A percentile compares a stretch with the other conserved stretches of the same genome.
Evolutionary conservation across 1,284 basidiomycete species (phyloP).

Genomic region (Schizophyllum commune): DNA sequence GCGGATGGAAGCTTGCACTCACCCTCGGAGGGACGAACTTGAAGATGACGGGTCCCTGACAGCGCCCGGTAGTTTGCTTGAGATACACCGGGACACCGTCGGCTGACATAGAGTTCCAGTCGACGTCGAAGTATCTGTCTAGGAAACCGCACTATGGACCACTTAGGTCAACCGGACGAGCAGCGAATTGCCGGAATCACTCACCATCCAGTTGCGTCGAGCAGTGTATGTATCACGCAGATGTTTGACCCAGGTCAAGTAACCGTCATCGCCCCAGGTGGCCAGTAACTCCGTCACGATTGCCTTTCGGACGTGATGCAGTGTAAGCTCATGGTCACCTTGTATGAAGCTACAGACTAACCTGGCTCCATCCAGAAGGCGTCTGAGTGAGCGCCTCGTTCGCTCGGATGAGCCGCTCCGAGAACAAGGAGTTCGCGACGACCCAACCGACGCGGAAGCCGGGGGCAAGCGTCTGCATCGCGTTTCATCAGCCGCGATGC

Average conservation of each 20-base stretch:
- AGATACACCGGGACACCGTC: neutral
- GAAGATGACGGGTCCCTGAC: neutral
- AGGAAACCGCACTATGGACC: neutral
- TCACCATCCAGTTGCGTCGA: neutral
- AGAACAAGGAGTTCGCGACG: slow-evolving; percentile 62
- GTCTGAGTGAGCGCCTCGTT: slow-evolving; percentile 66
- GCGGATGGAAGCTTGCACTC: neutral
- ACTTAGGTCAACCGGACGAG: neutral
- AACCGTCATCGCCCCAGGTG: slow-evolving; percentile 66
- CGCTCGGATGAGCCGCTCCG: slow-evolving; percentile 65
- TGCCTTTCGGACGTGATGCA: slow-evolving; percentile 25
- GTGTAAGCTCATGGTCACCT: neutral
- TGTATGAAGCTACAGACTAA: slow-evolving; percentile 12
- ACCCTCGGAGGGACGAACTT: neutral
- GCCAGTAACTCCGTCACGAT: slow-evolving; percentile 55
- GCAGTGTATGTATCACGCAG: neutral
- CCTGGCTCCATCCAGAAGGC: slow-evolving; percentile 68
- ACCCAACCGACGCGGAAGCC: slow-evolving; percentile 77
- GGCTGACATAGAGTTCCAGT: neutral
- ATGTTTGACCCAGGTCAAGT: slow-evolving; percentile 64
- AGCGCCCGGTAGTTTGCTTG: neutral
- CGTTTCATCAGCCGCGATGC: neutral
- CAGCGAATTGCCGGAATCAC: neutral
- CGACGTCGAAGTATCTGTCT: neutral
- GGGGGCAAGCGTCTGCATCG: slow-evolving; percentile 59